These are phyloP conservation scores for Lagenaria siceraria DNA, from an alignment of 306 rosid species.

Conservation along the genomic window DNA sequence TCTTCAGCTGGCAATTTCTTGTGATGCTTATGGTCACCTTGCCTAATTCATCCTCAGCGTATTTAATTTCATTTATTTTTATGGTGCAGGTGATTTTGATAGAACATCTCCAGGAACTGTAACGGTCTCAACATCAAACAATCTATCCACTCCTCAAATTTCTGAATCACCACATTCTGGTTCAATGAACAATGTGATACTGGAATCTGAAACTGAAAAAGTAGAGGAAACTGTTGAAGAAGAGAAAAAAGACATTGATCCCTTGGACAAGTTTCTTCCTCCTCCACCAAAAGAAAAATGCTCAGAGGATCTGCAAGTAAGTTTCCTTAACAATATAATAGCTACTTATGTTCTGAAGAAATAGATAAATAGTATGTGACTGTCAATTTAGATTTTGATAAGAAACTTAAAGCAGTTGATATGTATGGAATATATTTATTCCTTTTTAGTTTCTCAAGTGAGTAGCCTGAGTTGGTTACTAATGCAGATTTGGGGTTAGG, in stretches of 20 bases:
- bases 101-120: slow-evolving; percentile 34
- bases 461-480: background rate
- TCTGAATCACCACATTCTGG: slow-evolving; percentile 41
- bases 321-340: slow-evolving; percentile 6
- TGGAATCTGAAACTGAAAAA: slow-evolving; percentile 37
- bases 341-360: background rate
- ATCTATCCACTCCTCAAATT: slow-evolving; percentile 40
- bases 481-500: background rate
- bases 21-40: background rate
- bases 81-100: slow-evolving; percentile 49
- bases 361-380: background rate
- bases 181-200: slow-evolving; percentile 23
- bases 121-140: slow-evolving; percentile 34
- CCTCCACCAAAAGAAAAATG: slow-evolving; percentile 63
- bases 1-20: background rate
- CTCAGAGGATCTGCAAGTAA: slow-evolving; percentile 78
- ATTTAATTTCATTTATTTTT: slow-evolving; percentile 2
- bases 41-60: background rate
- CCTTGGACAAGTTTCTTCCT: slow-evolving; percentile 65
- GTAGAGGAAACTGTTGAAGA: slow-evolving; percentile 30
- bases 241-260: slow-evolving; percentile 33
- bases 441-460: background rate
- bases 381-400: background rate
- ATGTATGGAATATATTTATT: background rate
- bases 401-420: background rate